Evolutionary conservation across 2,329 filamentous ascomycete species (phyloP).

Genomic region (Epichloe sp.): DNA sequence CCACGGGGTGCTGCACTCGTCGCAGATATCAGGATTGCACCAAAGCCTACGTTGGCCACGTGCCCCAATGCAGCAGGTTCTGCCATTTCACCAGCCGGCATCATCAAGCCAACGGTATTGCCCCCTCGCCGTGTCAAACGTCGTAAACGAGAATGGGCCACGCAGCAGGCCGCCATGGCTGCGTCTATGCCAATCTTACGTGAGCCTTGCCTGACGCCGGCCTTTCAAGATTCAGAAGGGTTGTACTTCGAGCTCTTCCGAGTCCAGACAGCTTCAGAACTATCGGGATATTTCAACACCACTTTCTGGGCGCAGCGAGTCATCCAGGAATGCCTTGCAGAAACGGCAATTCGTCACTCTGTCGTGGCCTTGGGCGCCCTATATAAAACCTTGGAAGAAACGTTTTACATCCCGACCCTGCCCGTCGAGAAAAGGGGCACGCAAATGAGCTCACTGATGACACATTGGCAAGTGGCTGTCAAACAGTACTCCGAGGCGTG

Average conservation of each 20-base stretch:
- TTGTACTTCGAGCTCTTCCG: constrained; percentile 52
- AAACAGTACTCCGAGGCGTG: constrained; percentile 46
- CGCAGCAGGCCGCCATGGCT: not conserved
- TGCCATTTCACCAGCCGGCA: constrained; percentile 2
- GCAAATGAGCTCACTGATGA: constrained; percentile 23
- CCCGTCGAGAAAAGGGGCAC: constrained; percentile 7
- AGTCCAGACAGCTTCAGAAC: constrained; percentile 45
- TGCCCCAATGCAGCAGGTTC: constrained; percentile 9
- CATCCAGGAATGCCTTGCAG: constrained; percentile 48
- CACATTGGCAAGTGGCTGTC: constrained; percentile 47
- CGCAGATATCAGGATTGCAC: constrained; percentile 36
- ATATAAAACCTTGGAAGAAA: constrained; percentile 52
- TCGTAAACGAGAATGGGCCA: constrained; percentile 4
- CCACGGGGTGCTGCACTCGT: constrained; percentile 31
- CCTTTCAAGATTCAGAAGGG: constrained; percentile 37
- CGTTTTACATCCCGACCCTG: constrained; percentile 30
- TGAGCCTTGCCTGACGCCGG: constrained; percentile 30
- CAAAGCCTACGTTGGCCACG: constrained; percentile 25
- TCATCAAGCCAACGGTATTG: constrained; percentile 14
- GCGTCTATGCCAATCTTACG: constrained; percentile 19
- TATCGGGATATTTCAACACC: constrained; percentile 55
- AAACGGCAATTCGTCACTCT: constrained; percentile 49
- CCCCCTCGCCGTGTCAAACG: constrained; percentile 19
- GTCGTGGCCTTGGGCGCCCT: constrained; percentile 53
- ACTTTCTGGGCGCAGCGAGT: constrained; percentile 52